phyloP scores from a whole-genome alignment of 192 early-diverging fungal genomes.

The Globomyces pollinis-pini region DNA sequence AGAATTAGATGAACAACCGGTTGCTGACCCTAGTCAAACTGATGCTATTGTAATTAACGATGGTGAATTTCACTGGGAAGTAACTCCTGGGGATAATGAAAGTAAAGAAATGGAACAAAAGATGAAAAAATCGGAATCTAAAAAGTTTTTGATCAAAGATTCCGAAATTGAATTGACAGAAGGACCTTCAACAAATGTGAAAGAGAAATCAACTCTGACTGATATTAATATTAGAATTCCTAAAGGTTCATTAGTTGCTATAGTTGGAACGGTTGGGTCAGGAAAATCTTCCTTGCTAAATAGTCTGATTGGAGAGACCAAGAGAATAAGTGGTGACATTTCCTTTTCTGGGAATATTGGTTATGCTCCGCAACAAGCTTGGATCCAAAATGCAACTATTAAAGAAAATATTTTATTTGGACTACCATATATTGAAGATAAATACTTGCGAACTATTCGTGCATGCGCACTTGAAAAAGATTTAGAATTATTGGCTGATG shows the following conservation, averaged over 20 bases:
- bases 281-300: conserved; percentile 83
- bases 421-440: conserved; percentile 42
- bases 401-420: conserved; percentile 67
- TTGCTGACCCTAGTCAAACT: conserved; percentile 27
- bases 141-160: background rate
- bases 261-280: conserved; percentile 75
- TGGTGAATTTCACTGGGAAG: conserved; percentile 62
- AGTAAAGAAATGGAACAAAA: conserved; percentile 22
- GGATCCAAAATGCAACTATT: conserved; percentile 76
- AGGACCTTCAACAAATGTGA: conserved; percentile 4
- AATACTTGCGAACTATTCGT: conserved; percentile 58
- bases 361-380: conserved; percentile 75
- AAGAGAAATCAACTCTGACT: conserved; percentile 14
- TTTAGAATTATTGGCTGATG: conserved; percentile 52
- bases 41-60: conserved; percentile 50
- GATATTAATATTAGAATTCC: conserved; percentile 42
- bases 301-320: conserved; percentile 78
- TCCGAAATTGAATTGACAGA: background rate
- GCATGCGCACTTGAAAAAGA: conserved; percentile 68
- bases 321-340: conserved; percentile 47
- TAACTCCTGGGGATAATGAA: conserved; percentile 23
- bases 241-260: conserved; percentile 57
- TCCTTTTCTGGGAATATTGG: conserved; percentile 58
- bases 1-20: conserved; percentile 49
- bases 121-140: conserved; percentile 15